Evolutionary conservation across 768 basidiomycete species (phyloP).

Genomic region (Mrakia blollopis): DNA sequence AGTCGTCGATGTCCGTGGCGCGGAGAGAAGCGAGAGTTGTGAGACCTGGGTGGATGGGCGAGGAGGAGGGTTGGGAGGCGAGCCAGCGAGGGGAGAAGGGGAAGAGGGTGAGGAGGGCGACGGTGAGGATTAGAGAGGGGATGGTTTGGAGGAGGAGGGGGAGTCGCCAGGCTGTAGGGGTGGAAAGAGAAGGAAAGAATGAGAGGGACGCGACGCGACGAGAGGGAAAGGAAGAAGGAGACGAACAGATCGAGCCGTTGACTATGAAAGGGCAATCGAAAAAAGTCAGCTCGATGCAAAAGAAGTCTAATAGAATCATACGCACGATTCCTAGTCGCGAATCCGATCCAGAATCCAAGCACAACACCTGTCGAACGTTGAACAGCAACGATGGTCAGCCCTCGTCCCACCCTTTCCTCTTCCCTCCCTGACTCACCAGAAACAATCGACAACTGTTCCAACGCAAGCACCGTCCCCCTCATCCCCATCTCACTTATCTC

Average conservation of each 20-base stretch:
- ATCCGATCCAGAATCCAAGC: conserved; percentile 77
- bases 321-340: conserved; percentile 61
- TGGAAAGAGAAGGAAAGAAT: not conserved
- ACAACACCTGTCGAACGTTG: conserved; percentile 57
- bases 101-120: conserved; percentile 52
- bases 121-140: conserved; percentile 61
- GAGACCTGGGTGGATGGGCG: conserved; percentile 44
- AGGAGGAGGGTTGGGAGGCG: conserved; percentile 48
- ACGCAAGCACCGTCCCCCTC: conserved; percentile 68
- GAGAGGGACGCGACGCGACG: not conserved
- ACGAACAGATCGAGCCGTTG: not conserved
- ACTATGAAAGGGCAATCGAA: not conserved
- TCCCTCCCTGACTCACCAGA: conserved; percentile 37
- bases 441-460: conserved; percentile 77
- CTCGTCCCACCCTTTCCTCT: not conserved
- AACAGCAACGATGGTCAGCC: not conserved
- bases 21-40: conserved; percentile 57
- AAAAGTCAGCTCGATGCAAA: not conserved
- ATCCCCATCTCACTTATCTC: conserved; percentile 78
- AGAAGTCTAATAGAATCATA: conserved; percentile 7
- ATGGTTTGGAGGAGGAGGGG: conserved; percentile 67
- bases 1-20: conserved; percentile 50
- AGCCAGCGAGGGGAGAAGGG: conserved; percentile 62
- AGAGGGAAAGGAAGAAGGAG: not conserved
- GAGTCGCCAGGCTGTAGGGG: conserved; percentile 62